Base-by-base conservation (phyloP, 345 rosid genomes). In the Erodium maritimum region DNA sequence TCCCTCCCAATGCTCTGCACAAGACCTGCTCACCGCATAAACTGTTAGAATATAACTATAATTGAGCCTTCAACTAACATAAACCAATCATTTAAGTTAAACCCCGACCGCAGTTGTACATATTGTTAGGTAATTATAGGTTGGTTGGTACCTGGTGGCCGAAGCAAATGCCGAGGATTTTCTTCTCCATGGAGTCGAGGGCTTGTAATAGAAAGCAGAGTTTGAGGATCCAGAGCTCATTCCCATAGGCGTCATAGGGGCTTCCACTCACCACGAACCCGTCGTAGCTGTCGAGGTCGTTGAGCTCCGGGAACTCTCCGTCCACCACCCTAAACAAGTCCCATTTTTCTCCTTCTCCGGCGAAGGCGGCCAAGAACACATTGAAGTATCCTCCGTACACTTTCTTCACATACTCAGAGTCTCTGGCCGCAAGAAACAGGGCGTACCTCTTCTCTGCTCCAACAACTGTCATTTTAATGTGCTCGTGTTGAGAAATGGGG, bases 121-220 rank as follows among this genome's bases (percentile, higher is more conserved):
- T n/a, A n/a, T n/a, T n/a, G n/a, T n/a, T n/a, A n/a, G n/a, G n/a
- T n/a, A n/a, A n/a, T n/a, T n/a, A n/a, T n/a, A n/a, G n/a, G n/a
- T n/a, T n/a, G n/a, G n/a, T n/a, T n/a, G n/a, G 14, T 64, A 91
- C 98, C 95, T 91, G 96, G 60, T 91, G 98, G 64, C 98, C 98
- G 58, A 91, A 91, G 85, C 96, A 91, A 69, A 91, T 75, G 6
- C 96, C 96, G 10, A 88, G 86, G 50, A 84, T 64, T 63, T 84
- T 88, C 77, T 86, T 86, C 78, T 77, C 70, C 98, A 82, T 82
- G 70, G 82, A 73, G 65, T 84, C 86, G 4, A 88, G 63, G 58
- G 81, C 81, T 60, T 76, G 85, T 56, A 88, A 64, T 5, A 88
- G 65, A 52, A 73, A 71, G 69, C 93, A 82, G 11, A 91, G 86